Evolutionary conservation across 208 protist species (phyloP), one percentile per base, ranked within the genome.

Genomic region (Angomonas ambiguus): DNA sequence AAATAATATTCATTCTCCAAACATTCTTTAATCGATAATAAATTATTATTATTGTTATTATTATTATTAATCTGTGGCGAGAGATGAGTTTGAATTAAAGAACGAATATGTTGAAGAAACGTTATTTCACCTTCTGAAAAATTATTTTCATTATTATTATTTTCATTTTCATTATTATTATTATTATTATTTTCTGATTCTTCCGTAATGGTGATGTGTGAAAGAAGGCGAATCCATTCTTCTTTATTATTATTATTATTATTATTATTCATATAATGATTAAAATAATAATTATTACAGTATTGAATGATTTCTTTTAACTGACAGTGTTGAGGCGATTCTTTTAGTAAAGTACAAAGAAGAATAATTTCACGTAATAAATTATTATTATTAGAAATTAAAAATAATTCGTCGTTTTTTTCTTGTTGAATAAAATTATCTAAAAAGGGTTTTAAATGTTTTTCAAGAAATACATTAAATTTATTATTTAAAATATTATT

Each of bases 161-260:
- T n/a, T n/a, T n/a, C n/a, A n/a, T n/a, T n/a, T n/a, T n/a, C n/a
- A n/a, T n/a, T n/a, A n/a, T n/a, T n/a, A n/a, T n/a, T n/a, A n/a
- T n/a, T n/a, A n/a, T 45, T 16, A 45, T 45, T 45, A 8, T n/a
- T 45, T 8, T 8, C 16, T 8, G 38, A n/a, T 45, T 45, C 38
- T n/a, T 45, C 38, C 8, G 16, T n/a, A 45, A 45, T 45, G 16
- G 11, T n/a, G 16, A 45, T 45, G 16, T 16, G 38, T n/a, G 38
- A 45, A 45, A 45, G 8, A 45, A 45, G 8, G 8, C 16, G 8
- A 45, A 45, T 45, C 38, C 38, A 45, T n/a, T 56, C 10, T 56
- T 56, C 22, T 8, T 56, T 20, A 56, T 56, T 56, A 56, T 56
- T 56, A 56, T 56, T 56, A 56, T 56, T 56, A 56, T 56, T 56